A percentile compares a stretch with the other conserved stretches of the same genome.
Conservation (phyloP, 1,284 basidiomycete species). For the Malassezia obtusa region DNA sequence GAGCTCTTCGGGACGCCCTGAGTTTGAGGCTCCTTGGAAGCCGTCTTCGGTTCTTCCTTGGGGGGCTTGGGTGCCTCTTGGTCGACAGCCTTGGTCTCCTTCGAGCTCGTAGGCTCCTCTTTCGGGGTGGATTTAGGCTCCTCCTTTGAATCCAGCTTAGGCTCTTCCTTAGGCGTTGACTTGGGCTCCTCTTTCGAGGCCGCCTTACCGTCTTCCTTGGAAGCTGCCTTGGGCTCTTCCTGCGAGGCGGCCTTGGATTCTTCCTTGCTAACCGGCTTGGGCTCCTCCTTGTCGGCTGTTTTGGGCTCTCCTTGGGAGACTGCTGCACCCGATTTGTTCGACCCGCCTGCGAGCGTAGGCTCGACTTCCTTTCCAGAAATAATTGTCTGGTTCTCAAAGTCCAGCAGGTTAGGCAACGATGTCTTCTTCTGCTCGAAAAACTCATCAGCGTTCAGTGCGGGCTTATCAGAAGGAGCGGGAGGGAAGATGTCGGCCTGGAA, state of each 20-base stretch:
- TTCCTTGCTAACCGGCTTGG: too few relatives aligned
- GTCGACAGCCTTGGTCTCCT: not conserved
- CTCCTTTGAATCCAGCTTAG: not conserved
- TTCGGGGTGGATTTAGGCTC: not conserved
- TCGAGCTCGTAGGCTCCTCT: not conserved
- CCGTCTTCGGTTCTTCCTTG: not conserved
- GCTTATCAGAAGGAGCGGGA: conserved; percentile 69
- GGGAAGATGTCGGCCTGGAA: conserved; percentile 94
- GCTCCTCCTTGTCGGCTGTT: not conserved
- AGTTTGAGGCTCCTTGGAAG: not conserved
- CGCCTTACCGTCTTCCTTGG: not conserved
- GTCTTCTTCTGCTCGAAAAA: conserved; percentile 62
- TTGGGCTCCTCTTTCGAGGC: not conserved
- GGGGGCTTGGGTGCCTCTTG: not conserved
- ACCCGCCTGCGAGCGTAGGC: not conserved
- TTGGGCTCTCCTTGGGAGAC: conserved; percentile 4
- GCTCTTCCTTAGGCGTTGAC: not conserved
- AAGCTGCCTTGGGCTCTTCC: not conserved
- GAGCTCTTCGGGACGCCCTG: too few relatives aligned
- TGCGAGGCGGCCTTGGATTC: not conserved
- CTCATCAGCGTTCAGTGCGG: conserved; percentile 69
- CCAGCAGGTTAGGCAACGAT: conserved; percentile 57
- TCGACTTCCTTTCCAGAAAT: conserved; percentile 1
- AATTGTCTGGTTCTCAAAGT: conserved; percentile 49
- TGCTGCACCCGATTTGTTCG: conserved; percentile 7